Evolutionary conservation across 192 early-diverging fungal species (phyloP).

Genomic region (Dissophora ornata): DNA sequence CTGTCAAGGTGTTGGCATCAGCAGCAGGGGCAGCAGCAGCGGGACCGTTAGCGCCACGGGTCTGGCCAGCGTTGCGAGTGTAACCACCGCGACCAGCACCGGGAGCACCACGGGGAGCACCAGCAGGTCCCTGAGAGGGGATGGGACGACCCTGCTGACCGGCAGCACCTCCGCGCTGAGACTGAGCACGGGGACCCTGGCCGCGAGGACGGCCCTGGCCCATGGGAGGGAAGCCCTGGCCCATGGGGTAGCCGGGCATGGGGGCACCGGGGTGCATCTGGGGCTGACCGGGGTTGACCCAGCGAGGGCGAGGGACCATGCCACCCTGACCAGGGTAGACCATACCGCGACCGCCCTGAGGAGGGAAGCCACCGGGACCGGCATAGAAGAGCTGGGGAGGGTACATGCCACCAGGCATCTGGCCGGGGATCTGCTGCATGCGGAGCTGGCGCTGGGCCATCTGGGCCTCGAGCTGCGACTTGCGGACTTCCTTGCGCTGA

Average conservation of each 20-base stretch:
- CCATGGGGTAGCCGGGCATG: conserved; percentile 53
- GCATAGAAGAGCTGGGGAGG: conserved; percentile 59
- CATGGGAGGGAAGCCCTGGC: conserved; percentile 64
- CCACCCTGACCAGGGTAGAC: conserved; percentile 55
- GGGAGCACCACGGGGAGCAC: conserved; percentile 53
- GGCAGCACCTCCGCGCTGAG: conserved; percentile 60
- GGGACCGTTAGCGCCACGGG: conserved; percentile 51
- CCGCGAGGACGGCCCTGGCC: conserved; percentile 67
- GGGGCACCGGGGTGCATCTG: conserved; percentile 60
- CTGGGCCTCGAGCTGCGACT: conserved; percentile 96
- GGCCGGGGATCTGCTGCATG: conserved; percentile 75
- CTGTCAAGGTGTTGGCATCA: conserved; percentile 65
- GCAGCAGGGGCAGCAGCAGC: conserved; percentile 53
- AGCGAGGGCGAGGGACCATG: conserved; percentile 58
- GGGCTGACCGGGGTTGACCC: conserved; percentile 62
- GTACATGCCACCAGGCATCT: conserved; percentile 62
- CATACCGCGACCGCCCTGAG: conserved; percentile 56
- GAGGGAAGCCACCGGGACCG: conserved; percentile 52
- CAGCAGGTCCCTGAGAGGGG: conserved; percentile 46
- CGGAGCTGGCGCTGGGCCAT: conserved; percentile 92
- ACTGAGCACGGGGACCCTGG: conserved; percentile 61
- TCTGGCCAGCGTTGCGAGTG: conserved; percentile 48
- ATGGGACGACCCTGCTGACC: conserved; percentile 55
- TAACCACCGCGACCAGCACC: conserved; percentile 50
- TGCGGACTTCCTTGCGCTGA: conserved; percentile 97